phyloP scores from a whole-genome alignment of 345 rosid species.

The Syzygium aqueum region DNA sequence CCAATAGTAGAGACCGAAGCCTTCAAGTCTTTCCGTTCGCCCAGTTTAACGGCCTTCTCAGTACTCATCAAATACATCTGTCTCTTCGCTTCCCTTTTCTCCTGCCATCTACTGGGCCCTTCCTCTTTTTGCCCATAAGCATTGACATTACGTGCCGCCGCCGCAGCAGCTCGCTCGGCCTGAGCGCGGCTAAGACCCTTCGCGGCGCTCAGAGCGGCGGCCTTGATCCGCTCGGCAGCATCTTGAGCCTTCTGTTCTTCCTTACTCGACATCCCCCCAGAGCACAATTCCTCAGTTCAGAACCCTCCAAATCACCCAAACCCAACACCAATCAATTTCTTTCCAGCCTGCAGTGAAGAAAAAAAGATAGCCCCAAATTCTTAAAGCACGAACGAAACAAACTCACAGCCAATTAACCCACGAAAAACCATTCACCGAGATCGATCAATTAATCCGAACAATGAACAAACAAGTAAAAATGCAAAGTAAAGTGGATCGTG shows the following conservation, averaged over 20 bases:
- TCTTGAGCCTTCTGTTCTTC: constrained; percentile 85
- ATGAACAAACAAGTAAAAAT: background rate
- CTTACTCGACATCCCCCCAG: constrained; percentile 61
- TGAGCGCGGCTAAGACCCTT: constrained; percentile 96
- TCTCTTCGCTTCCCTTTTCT: constrained; percentile 90
- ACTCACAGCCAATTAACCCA: background rate
- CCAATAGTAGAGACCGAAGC: constrained; percentile 31
- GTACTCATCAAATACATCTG: constrained; percentile 99
- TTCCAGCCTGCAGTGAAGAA: background rate
- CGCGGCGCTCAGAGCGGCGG: constrained; percentile 78
- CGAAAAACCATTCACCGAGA: background rate
- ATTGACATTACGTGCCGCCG: constrained; percentile 91
- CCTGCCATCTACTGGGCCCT: constrained; percentile 99
- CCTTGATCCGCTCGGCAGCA: constrained; percentile 90
- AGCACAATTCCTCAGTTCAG: background rate
- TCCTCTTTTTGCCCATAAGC: constrained; percentile 99
- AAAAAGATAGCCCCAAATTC: background rate
- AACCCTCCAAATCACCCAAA: background rate
- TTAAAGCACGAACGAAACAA: background rate
- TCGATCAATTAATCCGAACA: background rate
- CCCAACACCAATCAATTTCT: background rate
- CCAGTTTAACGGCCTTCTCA: constrained; percentile 80
- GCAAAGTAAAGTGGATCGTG: background rate
- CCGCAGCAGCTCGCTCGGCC: constrained; percentile 92
- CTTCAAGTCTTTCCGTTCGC: constrained; percentile 86